Percentiles rank a stretch among this genome's conserved stretches.
Evolutionary conservation across 2,329 filamentous ascomycete species (phyloP).

Genomic region (Epichloe baconii): DNA sequence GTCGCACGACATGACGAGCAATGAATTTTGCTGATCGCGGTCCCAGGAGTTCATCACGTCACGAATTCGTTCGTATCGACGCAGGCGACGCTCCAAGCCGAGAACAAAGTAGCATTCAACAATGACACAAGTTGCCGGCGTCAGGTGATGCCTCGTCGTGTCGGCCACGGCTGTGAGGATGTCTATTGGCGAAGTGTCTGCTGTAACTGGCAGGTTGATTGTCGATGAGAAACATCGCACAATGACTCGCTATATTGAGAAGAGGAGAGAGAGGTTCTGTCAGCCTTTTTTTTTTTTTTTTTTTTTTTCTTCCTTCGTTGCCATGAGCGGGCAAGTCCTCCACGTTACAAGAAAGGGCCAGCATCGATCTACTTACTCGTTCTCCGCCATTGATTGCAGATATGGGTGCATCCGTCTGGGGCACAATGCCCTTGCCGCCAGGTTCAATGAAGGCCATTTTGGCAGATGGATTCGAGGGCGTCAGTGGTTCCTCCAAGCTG

Average conservation of each 20-base stretch:
- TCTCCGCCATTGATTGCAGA: conserved; percentile 73
- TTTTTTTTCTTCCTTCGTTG: not conserved
- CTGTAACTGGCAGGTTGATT: conserved; percentile 57
- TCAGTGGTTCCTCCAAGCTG: conserved; percentile 21
- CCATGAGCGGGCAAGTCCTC: not conserved
- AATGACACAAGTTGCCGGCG: conserved; percentile 54
- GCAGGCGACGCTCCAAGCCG: conserved; percentile 68
- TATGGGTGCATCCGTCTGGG: conserved; percentile 58
- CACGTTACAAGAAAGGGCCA: no score
- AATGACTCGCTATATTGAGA: conserved; percentile 42
- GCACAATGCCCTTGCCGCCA: conserved; percentile 33
- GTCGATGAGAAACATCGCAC: conserved; percentile 60
- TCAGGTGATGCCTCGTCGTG: conserved; percentile 49
- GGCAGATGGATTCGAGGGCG: conserved; percentile 8
- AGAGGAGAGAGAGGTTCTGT: not conserved
- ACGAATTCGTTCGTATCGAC: conserved; percentile 73
- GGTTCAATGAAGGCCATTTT: conserved; percentile 28
- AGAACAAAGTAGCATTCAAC: conserved; percentile 64
- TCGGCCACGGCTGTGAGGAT: conserved; percentile 56
- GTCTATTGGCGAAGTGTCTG: conserved; percentile 62
- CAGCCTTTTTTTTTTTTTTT: not conserved
- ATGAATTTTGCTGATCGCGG: conserved; percentile 59
- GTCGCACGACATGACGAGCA: conserved; percentile 53
- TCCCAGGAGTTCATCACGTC: conserved; percentile 94
- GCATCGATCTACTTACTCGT: conserved; percentile 41